Evolutionary conservation across 2,329 filamentous ascomycete species (phyloP), one percentile per base, ranked within the genome.

Genomic region (Alternaria arborescens): DNA sequence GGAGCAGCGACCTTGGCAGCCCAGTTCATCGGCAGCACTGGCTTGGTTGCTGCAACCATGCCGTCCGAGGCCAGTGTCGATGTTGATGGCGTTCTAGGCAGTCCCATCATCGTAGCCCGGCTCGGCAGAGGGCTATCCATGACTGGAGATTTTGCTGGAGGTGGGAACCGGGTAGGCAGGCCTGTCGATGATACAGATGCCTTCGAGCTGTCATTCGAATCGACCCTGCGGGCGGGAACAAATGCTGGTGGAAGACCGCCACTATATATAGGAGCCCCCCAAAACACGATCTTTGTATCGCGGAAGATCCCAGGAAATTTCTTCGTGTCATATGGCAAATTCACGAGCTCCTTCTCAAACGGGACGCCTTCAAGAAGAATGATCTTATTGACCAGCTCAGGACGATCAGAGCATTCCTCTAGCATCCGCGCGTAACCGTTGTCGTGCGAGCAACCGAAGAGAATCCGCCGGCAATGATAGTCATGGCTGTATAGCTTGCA

Each of bases 381-480:
- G 40, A 89, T 80, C 48, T 84, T 82, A 22, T 79, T 77, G 8
- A 80, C 71, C 22, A 82, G 78, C 43, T 81, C 75, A 18, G 78
- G 66, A 55, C 86, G 82, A 58, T 78, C 76, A 48, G 80, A 71
- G 52, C 82, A 81, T 34, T 85, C 80, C 69, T 86, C 82, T 11
- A 89, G 77, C 36, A 84, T 76, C 11, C 80, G 79, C 24, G 82
- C 82, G 71, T 87, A 88, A 22, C 83, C 81, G 56, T 82, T 83
- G 74, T 86, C 84, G 60, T 86, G 83, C 14, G 84, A 85, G 72
- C 86, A 87, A 8, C 86, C 87, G 36, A 89, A 79, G 50, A 88
- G 78, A 53, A 89, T 83, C 57, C 87, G 86, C 54, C 85, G 86
- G 70, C 87, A 89, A 66, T 87, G 86, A 63, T 82, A 84, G 67